Evolutionary conservation across 169 alveolate genomes (phyloP), one percentile per base, ranked within the genome.

Genomic region (Plasmodium vinckei): DNA sequence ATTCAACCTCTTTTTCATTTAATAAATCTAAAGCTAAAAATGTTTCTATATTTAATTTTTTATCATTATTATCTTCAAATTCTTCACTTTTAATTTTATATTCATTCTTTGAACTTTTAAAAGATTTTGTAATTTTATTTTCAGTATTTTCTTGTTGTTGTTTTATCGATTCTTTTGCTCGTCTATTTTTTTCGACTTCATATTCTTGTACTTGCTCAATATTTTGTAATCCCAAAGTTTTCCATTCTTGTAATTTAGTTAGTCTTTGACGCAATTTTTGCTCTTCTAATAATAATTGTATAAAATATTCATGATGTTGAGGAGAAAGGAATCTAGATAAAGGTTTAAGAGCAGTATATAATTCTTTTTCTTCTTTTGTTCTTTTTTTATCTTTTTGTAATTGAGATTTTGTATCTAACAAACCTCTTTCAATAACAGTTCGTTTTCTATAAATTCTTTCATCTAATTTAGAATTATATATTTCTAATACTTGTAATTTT

Each of bases 381-480:
- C 95, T 68, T 69, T 94, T 96, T 73, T 96, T 96, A 64, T 96
- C 98, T 90, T 94, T 93, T 89, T 95, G 98, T 68, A 96, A 97
- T 82, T 94, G 92, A 19, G 95, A 86, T 77, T 96, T 96, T 5
- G 96, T 91, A 46, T 96, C 98, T 73, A 96, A 94, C 53, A 96
- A 93, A 10, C 98, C 98, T 65, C 97, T 93, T 87, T 93, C 96
- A 15, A 95, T 95, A 77, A 95, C 92, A 49, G 95, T 89, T 73
- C 92, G 87, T 51, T 96, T 96, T 72, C 98, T 93, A 75, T 95
- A 95, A 2, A 95, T 95, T 27, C 98, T 92, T 63, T 96, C 98
- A 72, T 96, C 98, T 27, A 96, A 92, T 90, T 96, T 96, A 51
- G 97, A 94, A 84, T 96, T 96, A 88, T 96, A 96, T n/a, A 96